A percentile compares a stretch with the other conserved stretches of the same genome.
phyloP scores from a whole-genome alignment of 192 early-diverging fungal genomes.

The Geosiphon pyriformis region DNA sequence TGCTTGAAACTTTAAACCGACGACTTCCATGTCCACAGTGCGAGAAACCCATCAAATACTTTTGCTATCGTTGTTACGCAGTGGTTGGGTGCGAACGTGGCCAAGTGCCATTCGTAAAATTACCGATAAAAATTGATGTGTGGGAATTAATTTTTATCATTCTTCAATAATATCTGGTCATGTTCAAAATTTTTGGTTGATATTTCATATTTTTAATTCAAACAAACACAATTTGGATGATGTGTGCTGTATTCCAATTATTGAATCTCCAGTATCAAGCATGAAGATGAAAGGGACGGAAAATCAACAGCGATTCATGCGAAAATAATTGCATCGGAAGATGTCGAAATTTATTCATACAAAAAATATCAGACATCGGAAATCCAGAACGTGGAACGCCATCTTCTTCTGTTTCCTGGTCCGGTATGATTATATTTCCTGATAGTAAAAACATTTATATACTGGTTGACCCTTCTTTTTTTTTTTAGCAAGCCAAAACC shows the following conservation, averaged over 20 bases:
- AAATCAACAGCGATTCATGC: conserved; percentile 90
- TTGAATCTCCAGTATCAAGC: conserved; percentile 61
- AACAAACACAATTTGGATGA: conserved; percentile 4
- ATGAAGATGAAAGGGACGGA: conserved; percentile 69
- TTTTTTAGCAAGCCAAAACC: conserved; percentile 56
- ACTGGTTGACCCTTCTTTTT: background rate
- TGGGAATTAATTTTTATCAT: conserved; percentile 38
- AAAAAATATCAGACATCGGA: conserved; percentile 46
- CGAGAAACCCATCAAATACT: conserved; percentile 60
- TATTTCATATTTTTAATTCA: background rate
- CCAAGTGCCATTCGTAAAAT: conserved; percentile 52
- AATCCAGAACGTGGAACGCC: conserved; percentile 62
- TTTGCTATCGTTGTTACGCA: conserved; percentile 66
- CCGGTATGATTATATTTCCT: conserved; percentile 36
- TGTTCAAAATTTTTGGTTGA: too few species aligned
- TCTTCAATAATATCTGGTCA: too few species aligned
- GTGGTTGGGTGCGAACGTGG: conserved; percentile 44
- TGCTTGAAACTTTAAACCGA: conserved; percentile 34
- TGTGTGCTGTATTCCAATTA: background rate
- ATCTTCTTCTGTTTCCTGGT: conserved; percentile 87
- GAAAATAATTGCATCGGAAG: conserved; percentile 62
- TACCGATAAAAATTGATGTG: conserved; percentile 72
- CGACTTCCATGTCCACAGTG: conserved; percentile 55
- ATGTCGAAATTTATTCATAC: conserved; percentile 60
- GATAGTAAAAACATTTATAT: background rate